Evolutionary conservation across 768 basidiomycete species (phyloP).

Genomic region (Rhizopogon salebrosus): DNA sequence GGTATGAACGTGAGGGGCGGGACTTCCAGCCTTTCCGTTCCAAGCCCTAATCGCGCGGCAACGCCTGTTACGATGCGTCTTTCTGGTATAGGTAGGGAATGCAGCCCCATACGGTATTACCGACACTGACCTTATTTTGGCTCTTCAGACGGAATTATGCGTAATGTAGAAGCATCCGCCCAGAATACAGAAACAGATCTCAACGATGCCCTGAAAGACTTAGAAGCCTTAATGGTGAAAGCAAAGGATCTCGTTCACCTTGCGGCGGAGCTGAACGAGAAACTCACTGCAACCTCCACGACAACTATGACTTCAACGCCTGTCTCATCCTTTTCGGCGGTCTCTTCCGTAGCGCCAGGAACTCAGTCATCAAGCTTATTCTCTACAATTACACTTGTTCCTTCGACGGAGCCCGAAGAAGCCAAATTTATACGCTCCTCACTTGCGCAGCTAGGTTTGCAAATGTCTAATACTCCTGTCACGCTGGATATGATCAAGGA

Average conservation of each 20-base stretch:
- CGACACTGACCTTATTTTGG: background rate
- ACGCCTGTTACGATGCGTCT: conserved; percentile 16
- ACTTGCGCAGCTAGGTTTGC: conserved; percentile 83
- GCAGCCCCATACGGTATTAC: background rate
- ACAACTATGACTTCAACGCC: conserved; percentile 6
- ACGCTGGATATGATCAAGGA: conserved; percentile 86
- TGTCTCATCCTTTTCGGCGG: conserved; percentile 1
- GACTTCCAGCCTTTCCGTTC: conserved; percentile 14
- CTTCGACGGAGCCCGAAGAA: conserved; percentile 65
- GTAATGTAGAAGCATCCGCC: conserved; percentile 63
- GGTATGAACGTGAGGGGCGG: conserved; percentile 17
- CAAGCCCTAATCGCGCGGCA: conserved; percentile 12
- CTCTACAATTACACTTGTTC: conserved; percentile 24
- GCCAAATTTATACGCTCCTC: conserved; percentile 86
- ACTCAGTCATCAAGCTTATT: conserved; percentile 18
- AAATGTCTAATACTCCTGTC: conserved; percentile 72
- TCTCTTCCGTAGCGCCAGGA: conserved; percentile 9
- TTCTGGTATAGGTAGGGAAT: conserved; percentile 24
- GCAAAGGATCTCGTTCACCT: conserved; percentile 91
- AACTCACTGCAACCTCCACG: conserved; percentile 48
- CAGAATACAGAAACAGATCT: conserved; percentile 62
- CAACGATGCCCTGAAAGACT: conserved; percentile 74
- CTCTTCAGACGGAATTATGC: conserved; percentile 68
- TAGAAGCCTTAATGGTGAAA: conserved; percentile 87
- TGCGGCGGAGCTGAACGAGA: conserved; percentile 83